Evolutionary conservation across 768 basidiomycete species (phyloP).

Genomic region (Xerocomus brunneocitrinus): DNA sequence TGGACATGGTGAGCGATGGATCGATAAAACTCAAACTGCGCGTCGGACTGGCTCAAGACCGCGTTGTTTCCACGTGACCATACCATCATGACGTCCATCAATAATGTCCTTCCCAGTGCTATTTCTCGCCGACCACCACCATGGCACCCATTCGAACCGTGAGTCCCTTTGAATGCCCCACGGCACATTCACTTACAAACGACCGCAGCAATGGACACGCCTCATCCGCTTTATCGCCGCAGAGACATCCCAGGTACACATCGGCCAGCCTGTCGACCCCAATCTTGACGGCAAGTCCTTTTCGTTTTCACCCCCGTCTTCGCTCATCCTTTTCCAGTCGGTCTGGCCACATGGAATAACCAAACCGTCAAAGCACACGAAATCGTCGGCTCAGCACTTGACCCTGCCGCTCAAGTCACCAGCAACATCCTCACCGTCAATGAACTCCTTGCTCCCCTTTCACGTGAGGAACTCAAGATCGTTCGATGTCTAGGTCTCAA

Average conservation of each 20-base stretch:
- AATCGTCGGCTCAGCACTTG: constrained; percentile 65
- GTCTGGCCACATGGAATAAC: constrained; percentile 49
- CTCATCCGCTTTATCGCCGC: constrained; percentile 77
- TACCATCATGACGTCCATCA: background rate
- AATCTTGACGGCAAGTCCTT: constrained; percentile 52
- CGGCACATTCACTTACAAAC: background rate
- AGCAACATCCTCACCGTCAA: constrained; percentile 63
- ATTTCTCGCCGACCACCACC: constrained; percentile 9
- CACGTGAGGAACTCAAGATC: constrained; percentile 59
- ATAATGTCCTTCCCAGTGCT: background rate
- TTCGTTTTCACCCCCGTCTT: background rate
- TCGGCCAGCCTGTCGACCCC: constrained; percentile 72
- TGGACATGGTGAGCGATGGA: constrained; percentile 14
- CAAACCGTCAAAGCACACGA: constrained; percentile 63
- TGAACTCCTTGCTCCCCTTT: constrained; percentile 63
- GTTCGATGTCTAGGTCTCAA: constrained; percentile 79
- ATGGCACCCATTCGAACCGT: constrained; percentile 63
- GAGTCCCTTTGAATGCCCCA: constrained; percentile 11
- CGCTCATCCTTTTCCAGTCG: constrained; percentile 41
- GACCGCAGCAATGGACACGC: constrained; percentile 53
- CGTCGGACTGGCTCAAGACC: background rate
- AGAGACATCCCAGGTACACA: constrained; percentile 69
- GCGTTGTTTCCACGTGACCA: constrained; percentile 31
- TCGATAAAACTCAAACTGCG: background rate
- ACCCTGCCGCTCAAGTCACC: constrained; percentile 61